These are phyloP conservation scores for Kazachstania sp. DNA, from an alignment of 1,139 yeast species.

Conservation along the genomic window DNA sequence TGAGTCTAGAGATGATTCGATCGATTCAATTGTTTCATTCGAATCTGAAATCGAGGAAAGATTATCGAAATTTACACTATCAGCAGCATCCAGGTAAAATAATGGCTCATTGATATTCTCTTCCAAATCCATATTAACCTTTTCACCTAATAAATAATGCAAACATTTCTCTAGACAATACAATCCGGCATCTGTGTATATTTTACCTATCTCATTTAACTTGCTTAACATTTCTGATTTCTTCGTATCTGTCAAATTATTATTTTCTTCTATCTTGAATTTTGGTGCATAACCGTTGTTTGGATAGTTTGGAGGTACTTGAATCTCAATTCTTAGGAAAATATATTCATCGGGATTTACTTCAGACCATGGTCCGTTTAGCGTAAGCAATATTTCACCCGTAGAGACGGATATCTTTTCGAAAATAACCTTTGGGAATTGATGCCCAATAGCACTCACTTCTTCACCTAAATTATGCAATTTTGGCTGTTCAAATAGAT, in stretches of 20 bases:
- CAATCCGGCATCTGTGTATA: constrained; percentile 47
- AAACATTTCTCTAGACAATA: constrained; percentile 79
- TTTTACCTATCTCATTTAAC: constrained; percentile 48
- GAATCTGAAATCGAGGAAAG: constrained; percentile 28
- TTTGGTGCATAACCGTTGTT: constrained; percentile 41
- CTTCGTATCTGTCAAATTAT: constrained; percentile 46
- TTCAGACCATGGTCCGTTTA: constrained; percentile 66
- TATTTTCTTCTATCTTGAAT: constrained; percentile 72
- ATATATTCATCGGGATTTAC: constrained; percentile 43
- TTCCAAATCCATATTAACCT: constrained; percentile 42
- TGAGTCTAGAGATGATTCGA: constrained; percentile 13
- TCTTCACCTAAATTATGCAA: constrained; percentile 74
- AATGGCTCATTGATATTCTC: constrained; percentile 20
- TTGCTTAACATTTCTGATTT: constrained; percentile 43
- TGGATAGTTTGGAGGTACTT: constrained; percentile 70
- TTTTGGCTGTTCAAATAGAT: constrained; percentile 42
- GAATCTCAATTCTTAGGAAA: constrained; percentile 59
- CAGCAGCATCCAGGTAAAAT: constrained; percentile 26
- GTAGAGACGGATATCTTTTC: constrained; percentile 84
- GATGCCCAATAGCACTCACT: constrained; percentile 80
- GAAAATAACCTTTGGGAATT: constrained; percentile 77
- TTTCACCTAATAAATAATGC: constrained; percentile 74
- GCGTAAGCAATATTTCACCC: constrained; percentile 65
- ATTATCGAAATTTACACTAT: constrained; percentile 25
- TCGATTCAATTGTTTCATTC: constrained; percentile 6